Percentiles rank a stretch among this genome's conserved stretches.
Conservation (phyloP, 257 asterid species). For the Fraxinus excelsior region DNA sequence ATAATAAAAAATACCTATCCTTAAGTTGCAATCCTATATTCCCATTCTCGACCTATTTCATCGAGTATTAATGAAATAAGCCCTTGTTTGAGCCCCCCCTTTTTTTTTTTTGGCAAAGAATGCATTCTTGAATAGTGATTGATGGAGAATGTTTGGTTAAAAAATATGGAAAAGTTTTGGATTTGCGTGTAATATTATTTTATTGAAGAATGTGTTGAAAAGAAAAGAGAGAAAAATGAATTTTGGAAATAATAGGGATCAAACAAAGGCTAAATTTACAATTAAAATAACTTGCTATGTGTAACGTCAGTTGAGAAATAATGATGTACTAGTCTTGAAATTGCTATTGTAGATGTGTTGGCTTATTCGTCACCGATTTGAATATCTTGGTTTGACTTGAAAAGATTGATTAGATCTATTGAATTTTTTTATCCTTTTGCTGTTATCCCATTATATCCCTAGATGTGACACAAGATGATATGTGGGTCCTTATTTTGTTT, state of each 20-base stretch:
- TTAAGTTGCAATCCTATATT: background rate
- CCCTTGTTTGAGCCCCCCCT: too few species aligned
- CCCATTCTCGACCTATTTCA: background rate
- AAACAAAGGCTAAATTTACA: background rate
- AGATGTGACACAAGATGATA: background rate
- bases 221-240: too few species aligned
- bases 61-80: background rate
- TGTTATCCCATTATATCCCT: background rate
- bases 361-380: background rate
- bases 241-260: too few species aligned
- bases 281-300: constrained; percentile 1
- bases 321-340: background rate
- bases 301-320: background rate
- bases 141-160: too few species aligned
- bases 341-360: constrained; percentile 15
- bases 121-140: too few species aligned
- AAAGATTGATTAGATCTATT: background rate
- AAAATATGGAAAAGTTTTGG: too few species aligned
- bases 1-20: background rate
- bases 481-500: background rate
- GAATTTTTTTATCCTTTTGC: background rate
- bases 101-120: too few species aligned
- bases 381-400: constrained; percentile 10
- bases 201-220: too few species aligned
- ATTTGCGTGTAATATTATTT: too few species aligned